These are phyloP conservation scores for Cystoisospora suis DNA, from an alignment of 169 alveolate species.

Conservation along the genomic window DNA sequence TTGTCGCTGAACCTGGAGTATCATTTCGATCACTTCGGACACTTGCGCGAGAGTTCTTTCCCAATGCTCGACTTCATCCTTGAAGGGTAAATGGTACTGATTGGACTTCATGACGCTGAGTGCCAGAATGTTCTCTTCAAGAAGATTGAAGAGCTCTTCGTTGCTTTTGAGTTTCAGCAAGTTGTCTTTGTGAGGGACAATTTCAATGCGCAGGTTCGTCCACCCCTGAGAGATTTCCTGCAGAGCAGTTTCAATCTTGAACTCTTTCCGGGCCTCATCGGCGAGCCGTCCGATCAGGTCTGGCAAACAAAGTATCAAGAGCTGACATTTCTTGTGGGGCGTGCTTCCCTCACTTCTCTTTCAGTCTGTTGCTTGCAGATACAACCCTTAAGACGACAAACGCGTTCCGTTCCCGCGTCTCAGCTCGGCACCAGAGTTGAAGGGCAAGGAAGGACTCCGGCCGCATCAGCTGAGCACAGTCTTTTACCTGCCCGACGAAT, in stretches of 20 bases:
- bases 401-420: too few species aligned
- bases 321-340: too few species aligned
- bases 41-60: constrained; percentile 72
- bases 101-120: constrained; percentile 70
- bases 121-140: constrained; percentile 75
- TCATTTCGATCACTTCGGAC: constrained; percentile 70
- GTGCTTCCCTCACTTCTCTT: too few species aligned
- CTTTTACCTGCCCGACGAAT: constrained; percentile 47
- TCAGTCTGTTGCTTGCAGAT: too few species aligned
- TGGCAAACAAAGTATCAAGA: not conserved
- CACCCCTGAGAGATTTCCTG: constrained; percentile 69
- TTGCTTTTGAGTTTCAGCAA: constrained; percentile 63
- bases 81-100: constrained; percentile 74
- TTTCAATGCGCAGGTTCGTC: constrained; percentile 47
- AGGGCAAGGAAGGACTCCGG: too few species aligned
- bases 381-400: too few species aligned
- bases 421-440: too few species aligned
- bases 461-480: not conserved
- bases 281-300: constrained; percentile 66
- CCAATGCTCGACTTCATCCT: constrained; percentile 70
- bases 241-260: constrained; percentile 72
- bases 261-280: constrained; percentile 76
- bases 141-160: constrained; percentile 63
- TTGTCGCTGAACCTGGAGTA: constrained; percentile 71
- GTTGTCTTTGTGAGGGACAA: constrained; percentile 62